Conservation (phyloP, 768 basidiomycete species). For the Dacryopinax spathularia region DNA sequence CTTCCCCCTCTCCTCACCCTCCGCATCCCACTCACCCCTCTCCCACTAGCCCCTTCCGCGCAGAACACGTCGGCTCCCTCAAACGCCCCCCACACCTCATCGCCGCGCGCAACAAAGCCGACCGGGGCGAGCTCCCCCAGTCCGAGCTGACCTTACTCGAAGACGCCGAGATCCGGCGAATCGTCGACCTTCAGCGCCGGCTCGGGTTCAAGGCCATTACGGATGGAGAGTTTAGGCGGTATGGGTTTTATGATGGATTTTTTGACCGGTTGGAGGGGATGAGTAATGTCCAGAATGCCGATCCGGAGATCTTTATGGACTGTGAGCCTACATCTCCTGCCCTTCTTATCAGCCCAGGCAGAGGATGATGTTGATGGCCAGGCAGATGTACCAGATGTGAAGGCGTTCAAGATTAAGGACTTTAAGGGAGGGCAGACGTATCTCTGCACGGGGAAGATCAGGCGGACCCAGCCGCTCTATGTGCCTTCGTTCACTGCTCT, state of each 20-base stretch:
- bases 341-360: background rate
- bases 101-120: background rate
- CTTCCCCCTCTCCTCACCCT: background rate
- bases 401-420: slow-evolving; percentile 20
- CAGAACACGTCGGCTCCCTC: slow-evolving; percentile 19
- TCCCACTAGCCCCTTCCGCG: slow-evolving; percentile 15
- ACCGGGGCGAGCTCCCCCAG: slow-evolving; percentile 51
- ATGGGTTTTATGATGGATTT: slow-evolving; percentile 48
- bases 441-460: slow-evolving; percentile 43
- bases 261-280: slow-evolving; percentile 55
- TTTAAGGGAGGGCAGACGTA: slow-evolving; percentile 25
- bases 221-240: background rate
- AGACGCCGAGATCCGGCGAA: slow-evolving; percentile 33
- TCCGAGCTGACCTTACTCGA: slow-evolving; percentile 90
- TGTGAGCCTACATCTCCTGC: background rate
- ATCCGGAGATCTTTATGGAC: background rate
- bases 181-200: slow-evolving; percentile 93
- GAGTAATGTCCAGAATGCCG: slow-evolving; percentile 25
- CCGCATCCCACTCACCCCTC: background rate
- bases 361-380: background rate
- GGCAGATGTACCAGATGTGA: slow-evolving; percentile 26
- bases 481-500: slow-evolving; percentile 47
- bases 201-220: slow-evolving; percentile 39
- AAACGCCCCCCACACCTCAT: slow-evolving; percentile 8
- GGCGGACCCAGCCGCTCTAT: slow-evolving; percentile 46